Percentiles rank a stretch among this genome's conserved stretches.
Evolutionary conservation across 495 filamentous ascomycete species (phyloP).

Genomic region (Terfezia boudieri): DNA sequence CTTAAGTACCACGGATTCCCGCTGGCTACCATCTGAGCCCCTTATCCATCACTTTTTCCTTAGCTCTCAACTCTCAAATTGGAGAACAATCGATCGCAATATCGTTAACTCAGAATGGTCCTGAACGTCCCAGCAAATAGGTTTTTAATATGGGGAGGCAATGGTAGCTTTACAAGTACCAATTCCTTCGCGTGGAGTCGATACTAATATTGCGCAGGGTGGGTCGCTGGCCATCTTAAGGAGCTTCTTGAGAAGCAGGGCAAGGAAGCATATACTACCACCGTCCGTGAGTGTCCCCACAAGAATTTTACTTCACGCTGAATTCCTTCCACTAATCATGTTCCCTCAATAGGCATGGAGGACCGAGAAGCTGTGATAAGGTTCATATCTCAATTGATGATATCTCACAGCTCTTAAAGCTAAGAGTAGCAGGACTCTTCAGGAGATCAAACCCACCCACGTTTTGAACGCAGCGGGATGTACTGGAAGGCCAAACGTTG

Average conservation of each 20-base stretch:
- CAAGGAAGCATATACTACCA: slow-evolving; percentile 35
- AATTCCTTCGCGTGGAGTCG: neutral
- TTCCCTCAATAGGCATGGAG: slow-evolving; percentile 24
- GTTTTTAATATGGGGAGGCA: slow-evolving; percentile 40
- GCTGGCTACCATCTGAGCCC: too few species aligned
- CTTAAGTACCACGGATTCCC: too few species aligned
- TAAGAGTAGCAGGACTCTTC: slow-evolving; percentile 15
- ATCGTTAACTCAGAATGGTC: slow-evolving; percentile 4
- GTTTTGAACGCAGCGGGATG: slow-evolving; percentile 42
- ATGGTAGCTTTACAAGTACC: slow-evolving; percentile 2
- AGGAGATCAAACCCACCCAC: slow-evolving; percentile 36
- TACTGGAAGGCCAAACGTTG: slow-evolving; percentile 46
- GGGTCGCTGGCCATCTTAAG: slow-evolving; percentile 43
- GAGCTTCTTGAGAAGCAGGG: slow-evolving; percentile 35
- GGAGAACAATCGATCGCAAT: too few species aligned
- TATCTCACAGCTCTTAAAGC: slow-evolving; percentile 15
- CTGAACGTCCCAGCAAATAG: slow-evolving; percentile 15
- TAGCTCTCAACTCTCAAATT: too few species aligned
- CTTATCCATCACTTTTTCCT: too few species aligned
- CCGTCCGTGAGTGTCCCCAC: slow-evolving; percentile 21
- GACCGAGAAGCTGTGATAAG: slow-evolving; percentile 31
- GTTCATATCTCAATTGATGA: slow-evolving; percentile 2
- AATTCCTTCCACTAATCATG: too few species aligned
- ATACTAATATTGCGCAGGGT: slow-evolving; percentile 21
- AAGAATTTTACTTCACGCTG: too few species aligned